A percentile compares a stretch with the other conserved stretches of the same genome.
Evolutionary conservation across 805 yeast species (phyloP).

Genomic region (Cyberlindnera xylosilytica): DNA sequence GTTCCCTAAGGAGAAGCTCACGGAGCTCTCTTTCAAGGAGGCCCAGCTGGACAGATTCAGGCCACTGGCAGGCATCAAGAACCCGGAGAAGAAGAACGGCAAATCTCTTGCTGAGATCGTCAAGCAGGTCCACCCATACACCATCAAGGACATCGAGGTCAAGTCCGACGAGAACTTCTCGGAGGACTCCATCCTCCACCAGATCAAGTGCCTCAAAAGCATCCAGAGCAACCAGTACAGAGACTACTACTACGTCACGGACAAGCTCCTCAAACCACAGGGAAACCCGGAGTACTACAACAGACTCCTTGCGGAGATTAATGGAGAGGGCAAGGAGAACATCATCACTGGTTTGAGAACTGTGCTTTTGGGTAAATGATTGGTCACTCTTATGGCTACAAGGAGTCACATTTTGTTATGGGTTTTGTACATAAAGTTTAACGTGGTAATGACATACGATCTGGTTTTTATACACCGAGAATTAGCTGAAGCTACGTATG

Average conservation of each 20-base stretch:
- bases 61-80: conserved; percentile 46
- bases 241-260: conserved; percentile 60
- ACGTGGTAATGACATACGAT: not conserved
- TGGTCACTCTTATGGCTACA: too few relatives aligned
- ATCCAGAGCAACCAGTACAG: conserved; percentile 59
- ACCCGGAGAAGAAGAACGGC: conserved; percentile 37
- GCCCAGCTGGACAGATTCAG: conserved; percentile 57
- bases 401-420: too few relatives aligned
- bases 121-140: conserved; percentile 44
- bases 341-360: conserved; percentile 66
- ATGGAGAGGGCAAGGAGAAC: conserved; percentile 68
- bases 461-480: too few relatives aligned
- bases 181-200: conserved; percentile 46
- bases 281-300: conserved; percentile 81
- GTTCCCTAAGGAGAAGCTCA: conserved; percentile 66
- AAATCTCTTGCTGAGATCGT: conserved; percentile 38
- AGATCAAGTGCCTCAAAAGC: conserved; percentile 54
- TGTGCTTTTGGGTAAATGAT: conserved; percentile 68
- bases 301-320: conserved; percentile 65
- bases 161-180: conserved; percentile 46
- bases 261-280: conserved; percentile 69
- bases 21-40: conserved; percentile 67
- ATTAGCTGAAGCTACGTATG: too few relatives aligned
- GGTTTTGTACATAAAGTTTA: not conserved
- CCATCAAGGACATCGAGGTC: conserved; percentile 38